These are phyloP conservation scores for Talinum fruticosum DNA, from an alignment of 148 eudicot species.

Conservation along the genomic window DNA sequence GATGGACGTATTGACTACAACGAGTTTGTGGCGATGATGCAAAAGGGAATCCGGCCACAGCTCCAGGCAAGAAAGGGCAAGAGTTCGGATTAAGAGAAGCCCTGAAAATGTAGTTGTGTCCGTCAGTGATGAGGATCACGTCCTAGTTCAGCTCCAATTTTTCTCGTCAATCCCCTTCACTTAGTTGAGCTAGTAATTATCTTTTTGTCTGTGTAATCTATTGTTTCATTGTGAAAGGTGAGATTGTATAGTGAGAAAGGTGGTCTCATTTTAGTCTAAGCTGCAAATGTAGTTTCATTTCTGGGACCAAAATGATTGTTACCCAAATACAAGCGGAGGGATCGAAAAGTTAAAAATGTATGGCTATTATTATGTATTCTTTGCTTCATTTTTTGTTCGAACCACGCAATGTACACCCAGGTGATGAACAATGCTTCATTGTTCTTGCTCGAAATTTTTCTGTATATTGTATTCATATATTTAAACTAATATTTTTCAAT, in stretches of 20 bases:
- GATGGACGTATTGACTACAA: constrained; percentile 82
- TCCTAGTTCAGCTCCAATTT: neutral
- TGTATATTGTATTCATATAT: no score
- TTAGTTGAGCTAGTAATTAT: constrained; percentile 2
- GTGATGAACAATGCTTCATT: neutral
- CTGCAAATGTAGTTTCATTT: constrained; percentile 7
- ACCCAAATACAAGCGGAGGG: neutral
- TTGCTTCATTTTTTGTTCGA: neutral
- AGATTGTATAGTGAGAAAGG: constrained; percentile 27
- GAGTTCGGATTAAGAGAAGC: constrained; percentile 61
- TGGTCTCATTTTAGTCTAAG: constrained; percentile 15
- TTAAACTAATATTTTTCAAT: no score
- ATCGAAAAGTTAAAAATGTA: neutral
- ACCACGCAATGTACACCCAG: neutral
- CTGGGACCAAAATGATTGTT: neutral
- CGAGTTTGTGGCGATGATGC: constrained; percentile 80
- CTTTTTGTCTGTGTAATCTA: neutral
- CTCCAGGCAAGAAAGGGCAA: constrained; percentile 48
- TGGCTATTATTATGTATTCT: neutral
- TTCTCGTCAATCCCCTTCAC: neutral
- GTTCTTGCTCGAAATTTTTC: neutral
- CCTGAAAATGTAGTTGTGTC: constrained; percentile 36
- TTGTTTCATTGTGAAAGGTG: constrained; percentile 6
- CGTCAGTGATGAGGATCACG: neutral
- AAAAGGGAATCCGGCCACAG: constrained; percentile 42